Conservation (phyloP, 345 rosid genomes). For the Eutrema heterophyllum region DNA sequence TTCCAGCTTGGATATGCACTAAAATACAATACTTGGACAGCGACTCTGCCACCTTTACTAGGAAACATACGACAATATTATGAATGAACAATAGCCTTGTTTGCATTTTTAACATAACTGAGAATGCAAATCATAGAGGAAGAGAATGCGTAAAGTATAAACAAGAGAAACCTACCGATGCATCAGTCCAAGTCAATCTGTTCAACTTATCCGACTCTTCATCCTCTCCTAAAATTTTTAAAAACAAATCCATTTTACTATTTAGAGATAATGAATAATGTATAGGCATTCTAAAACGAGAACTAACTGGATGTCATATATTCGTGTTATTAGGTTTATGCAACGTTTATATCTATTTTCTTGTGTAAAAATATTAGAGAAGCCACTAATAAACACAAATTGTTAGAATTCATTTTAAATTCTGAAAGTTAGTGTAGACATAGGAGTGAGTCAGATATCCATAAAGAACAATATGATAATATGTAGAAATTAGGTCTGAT, state of each 20-base stretch:
- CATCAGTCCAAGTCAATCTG: constrained; percentile 54
- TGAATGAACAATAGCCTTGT: background rate
- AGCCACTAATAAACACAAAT: constrained; percentile 16
- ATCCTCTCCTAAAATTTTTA: constrained; percentile 45
- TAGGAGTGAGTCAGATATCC: constrained; percentile 34
- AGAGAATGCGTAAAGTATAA: too few relatives aligned
- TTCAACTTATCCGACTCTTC: constrained; percentile 52
- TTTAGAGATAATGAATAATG: too few relatives aligned
- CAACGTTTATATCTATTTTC: background rate
- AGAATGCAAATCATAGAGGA: too few relatives aligned
- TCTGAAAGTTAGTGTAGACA: constrained; percentile 11
- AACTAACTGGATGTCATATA: too few relatives aligned
- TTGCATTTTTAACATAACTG: background rate
- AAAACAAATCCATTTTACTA: background rate
- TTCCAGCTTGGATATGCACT: constrained; percentile 55
- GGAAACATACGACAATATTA: background rate
- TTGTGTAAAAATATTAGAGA: background rate
- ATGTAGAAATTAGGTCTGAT: constrained; percentile 26
- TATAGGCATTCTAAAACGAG: too few relatives aligned
- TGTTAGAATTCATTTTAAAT: background rate
- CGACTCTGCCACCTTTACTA: constrained; percentile 59
- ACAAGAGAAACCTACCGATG: constrained; percentile 32
- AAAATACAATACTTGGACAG: constrained; percentile 71
- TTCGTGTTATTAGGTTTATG: too few relatives aligned
- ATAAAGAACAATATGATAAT: constrained; percentile 26